Conservation (phyloP, 345 rosid species). For the Murraya paniculata region DNA sequence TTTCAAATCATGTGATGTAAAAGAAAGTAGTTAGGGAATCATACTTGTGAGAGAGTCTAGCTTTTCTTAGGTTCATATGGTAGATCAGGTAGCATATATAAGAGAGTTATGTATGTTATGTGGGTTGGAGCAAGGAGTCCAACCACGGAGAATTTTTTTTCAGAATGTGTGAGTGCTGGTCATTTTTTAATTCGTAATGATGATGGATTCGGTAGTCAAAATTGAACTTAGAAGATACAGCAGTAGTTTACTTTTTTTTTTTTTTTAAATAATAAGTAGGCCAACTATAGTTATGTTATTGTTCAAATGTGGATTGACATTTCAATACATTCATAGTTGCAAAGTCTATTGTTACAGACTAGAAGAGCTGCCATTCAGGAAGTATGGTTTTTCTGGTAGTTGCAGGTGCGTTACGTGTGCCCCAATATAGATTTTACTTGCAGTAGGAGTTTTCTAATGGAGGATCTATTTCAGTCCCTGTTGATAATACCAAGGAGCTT, state of each 20-base stretch:
- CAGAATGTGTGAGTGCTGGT: no score
- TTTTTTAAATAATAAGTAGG: not conserved
- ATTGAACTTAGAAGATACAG: not conserved
- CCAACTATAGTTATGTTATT: not conserved
- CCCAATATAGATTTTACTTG: slow-evolving; percentile 32
- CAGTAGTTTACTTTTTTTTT: not conserved
- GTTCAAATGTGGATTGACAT: slow-evolving; percentile 51
- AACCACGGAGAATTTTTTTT: no score
- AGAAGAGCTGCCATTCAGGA: slow-evolving; percentile 21
- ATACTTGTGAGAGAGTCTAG: no score
- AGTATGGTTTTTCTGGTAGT: slow-evolving; percentile 31
- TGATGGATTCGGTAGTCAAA: no score
- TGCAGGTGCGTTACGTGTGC: slow-evolving; percentile 39
- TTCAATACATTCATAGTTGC: slow-evolving; percentile 38
- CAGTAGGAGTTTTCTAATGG: slow-evolving; percentile 26
- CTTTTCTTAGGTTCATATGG: no score
- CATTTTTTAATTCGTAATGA: no score
- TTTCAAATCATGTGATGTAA: no score
- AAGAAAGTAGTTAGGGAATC: no score
- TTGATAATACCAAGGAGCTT: slow-evolving; percentile 33
- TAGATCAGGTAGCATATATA: no score
- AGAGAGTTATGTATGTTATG: no score
- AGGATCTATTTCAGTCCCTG: slow-evolving; percentile 28
- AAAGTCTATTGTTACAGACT: slow-evolving; percentile 27
- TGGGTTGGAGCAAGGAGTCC: no score